phyloP scores from a whole-genome alignment of 192 early-diverging fungal genomes.

The Gamsiella multidivaricata region DNA sequence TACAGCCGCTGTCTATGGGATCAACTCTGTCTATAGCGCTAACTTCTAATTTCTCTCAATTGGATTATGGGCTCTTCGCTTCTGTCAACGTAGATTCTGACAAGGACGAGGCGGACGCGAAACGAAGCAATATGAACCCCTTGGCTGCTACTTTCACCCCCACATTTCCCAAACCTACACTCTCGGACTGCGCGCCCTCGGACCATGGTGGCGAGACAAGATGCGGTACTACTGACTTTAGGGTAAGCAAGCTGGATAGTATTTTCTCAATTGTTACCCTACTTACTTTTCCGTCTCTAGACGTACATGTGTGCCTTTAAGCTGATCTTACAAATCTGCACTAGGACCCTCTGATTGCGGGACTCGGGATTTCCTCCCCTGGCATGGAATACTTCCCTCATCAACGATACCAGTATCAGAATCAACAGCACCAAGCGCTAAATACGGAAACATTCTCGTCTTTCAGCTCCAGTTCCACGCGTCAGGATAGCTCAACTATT shows the following conservation, averaged over 20 bases:
- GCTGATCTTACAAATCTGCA: too few relatives aligned
- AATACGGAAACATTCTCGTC: slow-evolving; percentile 41
- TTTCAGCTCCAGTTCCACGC: neutral
- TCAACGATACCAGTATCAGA: too few relatives aligned
- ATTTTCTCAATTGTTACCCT: neutral
- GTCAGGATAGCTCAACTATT: slow-evolving; percentile 30
- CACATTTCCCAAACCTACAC: slow-evolving; percentile 30
- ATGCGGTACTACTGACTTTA: slow-evolving; percentile 16
- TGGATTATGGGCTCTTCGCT: too few relatives aligned
- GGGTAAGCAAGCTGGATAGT: slow-evolving; percentile 16
- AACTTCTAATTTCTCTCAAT: neutral
- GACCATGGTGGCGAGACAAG: slow-evolving; percentile 18
- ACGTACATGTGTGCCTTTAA: too few relatives aligned
- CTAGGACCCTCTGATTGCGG: slow-evolving; percentile 36
- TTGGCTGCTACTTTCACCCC: slow-evolving; percentile 43
- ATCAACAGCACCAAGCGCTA: slow-evolving; percentile 23
- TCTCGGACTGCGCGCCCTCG: slow-evolving; percentile 18
- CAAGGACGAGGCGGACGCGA: slow-evolving; percentile 15
- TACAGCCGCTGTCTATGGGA: neutral
- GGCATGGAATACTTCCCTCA: neutral
- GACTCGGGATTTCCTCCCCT: slow-evolving; percentile 44
- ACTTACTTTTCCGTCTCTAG: neutral
- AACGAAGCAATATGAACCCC: slow-evolving; percentile 50
- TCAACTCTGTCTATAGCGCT: neutral
- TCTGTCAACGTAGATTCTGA: neutral